These are phyloP conservation scores for Parasitella parasitica DNA, from an alignment of 371 early-diverging fungal species.

Conservation along the genomic window DNA sequence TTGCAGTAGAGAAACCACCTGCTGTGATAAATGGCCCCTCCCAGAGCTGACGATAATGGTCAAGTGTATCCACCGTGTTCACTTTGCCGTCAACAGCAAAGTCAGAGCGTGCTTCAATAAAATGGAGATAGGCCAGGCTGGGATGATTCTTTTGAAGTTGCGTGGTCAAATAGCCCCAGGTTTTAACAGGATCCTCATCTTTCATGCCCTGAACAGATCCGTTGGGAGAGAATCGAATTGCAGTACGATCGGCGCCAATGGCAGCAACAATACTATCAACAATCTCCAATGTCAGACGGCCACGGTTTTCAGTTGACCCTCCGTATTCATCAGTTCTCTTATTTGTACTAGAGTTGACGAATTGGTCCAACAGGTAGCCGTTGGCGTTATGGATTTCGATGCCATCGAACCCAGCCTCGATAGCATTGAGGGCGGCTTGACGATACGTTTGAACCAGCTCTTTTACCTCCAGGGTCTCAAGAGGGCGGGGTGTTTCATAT, in stretches of 20 bases:
- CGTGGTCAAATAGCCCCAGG: conserved; percentile 18
- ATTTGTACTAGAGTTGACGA: conserved; percentile 58
- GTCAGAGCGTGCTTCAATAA: conserved; percentile 22
- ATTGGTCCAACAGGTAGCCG: conserved; percentile 68
- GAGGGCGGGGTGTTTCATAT: conserved; percentile 37
- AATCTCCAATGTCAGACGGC: conserved; percentile 63
- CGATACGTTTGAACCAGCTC: conserved; percentile 59
- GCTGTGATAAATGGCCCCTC: conserved; percentile 24
- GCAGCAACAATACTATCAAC: conserved; percentile 49
- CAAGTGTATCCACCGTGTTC: conserved; percentile 14
- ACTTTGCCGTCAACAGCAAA: background rate
- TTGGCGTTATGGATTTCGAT: conserved; percentile 74
- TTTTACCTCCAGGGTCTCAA: conserved; percentile 65
- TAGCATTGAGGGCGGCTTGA: conserved; percentile 43
- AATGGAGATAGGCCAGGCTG: conserved; percentile 20
- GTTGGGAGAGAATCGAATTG: conserved; percentile 25
- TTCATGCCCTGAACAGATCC: conserved; percentile 15
- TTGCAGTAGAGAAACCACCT: conserved; percentile 14
- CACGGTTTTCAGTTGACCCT: conserved; percentile 74
- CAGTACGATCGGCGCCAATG: conserved; percentile 28
- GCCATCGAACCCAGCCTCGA: conserved; percentile 63
- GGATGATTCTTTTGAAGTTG: conserved; percentile 16
- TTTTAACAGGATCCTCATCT: conserved; percentile 18
- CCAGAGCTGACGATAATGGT: conserved; percentile 21
- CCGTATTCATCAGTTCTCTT: conserved; percentile 60